phyloP scores from a whole-genome alignment of 805 yeast species.

The Candida saitoana region DNA sequence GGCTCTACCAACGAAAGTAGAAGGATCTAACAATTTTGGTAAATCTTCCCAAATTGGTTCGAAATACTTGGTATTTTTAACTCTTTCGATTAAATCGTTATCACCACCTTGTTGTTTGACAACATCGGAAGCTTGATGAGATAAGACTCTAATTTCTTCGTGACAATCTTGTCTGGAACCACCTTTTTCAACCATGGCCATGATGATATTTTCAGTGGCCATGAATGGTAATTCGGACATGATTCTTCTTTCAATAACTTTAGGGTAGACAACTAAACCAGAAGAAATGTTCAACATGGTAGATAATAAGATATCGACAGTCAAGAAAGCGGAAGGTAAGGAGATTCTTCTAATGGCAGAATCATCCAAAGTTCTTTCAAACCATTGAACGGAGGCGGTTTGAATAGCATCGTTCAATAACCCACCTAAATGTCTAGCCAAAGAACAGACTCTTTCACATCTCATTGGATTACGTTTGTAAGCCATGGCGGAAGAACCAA shows the following conservation, averaged over 20 bases:
- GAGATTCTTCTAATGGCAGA: conserved; percentile 97
- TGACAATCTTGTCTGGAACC: conserved; percentile 98
- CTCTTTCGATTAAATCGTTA: conserved; percentile 89
- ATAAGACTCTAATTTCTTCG: conserved; percentile 92
- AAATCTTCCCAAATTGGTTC: conserved; percentile 84
- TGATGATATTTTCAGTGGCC: conserved; percentile 98
- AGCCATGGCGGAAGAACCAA: conserved; percentile 98
- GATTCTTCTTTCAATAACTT: conserved; percentile 96
- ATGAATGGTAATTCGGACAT: conserved; percentile 93
- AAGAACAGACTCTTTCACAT: conserved; percentile 97
- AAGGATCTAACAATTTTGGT: conserved; percentile 78
- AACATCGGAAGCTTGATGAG: conserved; percentile 95
- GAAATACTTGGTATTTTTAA: conserved; percentile 73
- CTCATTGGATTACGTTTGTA: conserved; percentile 99
- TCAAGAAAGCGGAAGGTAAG: conserved; percentile 91
- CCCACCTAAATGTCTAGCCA: conserved; percentile 92
- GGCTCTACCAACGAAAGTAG: conserved; percentile 96
- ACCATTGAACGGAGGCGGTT: conserved; percentile 98
- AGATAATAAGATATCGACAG: conserved; percentile 88
- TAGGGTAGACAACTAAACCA: conserved; percentile 96
- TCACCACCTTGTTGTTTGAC: conserved; percentile 99
- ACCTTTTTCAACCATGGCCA: conserved; percentile 99
- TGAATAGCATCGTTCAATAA: conserved; percentile 89
- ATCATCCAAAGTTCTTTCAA: conserved; percentile 97
- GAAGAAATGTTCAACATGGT: conserved; percentile 89